phyloP scores from a whole-genome alignment of 1,284 basidiomycete species.

The Mycosarcoma mackinlayi region DNA sequence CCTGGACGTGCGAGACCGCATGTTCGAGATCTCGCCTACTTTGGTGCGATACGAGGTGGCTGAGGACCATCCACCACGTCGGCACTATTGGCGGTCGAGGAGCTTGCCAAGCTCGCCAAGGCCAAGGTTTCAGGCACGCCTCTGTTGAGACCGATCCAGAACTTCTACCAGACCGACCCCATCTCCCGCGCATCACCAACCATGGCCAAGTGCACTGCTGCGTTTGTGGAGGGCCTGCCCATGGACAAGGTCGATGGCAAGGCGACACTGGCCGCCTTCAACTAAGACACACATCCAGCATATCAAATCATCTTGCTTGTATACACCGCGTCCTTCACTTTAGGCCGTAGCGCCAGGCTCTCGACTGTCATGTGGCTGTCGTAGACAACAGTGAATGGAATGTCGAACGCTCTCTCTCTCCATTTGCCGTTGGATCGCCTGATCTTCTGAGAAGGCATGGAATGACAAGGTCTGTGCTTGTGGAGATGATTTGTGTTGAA shows the following conservation, averaged over 20 bases:
- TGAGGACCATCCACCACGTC: slow-evolving; percentile 78
- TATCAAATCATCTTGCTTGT: not conserved
- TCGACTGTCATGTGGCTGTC: too few species aligned
- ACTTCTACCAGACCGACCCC: slow-evolving; percentile 96
- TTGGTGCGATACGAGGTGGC: slow-evolving; percentile 86
- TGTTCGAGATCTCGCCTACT: slow-evolving; percentile 96
- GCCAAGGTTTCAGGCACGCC: slow-evolving; percentile 68
- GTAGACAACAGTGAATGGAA: slow-evolving; percentile 11
- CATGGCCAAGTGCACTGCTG: slow-evolving; percentile 65
- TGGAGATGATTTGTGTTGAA: too few species aligned
- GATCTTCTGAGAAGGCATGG: too few species aligned
- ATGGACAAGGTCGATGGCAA: slow-evolving; percentile 52
- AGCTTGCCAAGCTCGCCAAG: slow-evolving; percentile 50
- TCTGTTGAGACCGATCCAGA: slow-evolving; percentile 84
- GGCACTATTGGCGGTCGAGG: slow-evolving; percentile 55
- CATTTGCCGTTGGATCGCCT: too few species aligned
- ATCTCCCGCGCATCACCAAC: slow-evolving; percentile 71
- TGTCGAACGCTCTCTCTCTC: too few species aligned
- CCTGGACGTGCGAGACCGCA: slow-evolving; percentile 85
- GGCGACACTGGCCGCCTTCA: slow-evolving; percentile 39
- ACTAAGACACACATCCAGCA: slow-evolving; percentile 12
- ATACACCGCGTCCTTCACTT: slow-evolving; percentile 2
- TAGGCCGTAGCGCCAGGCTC: too few species aligned
- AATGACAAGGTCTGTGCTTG: too few species aligned
- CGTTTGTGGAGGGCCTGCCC: slow-evolving; percentile 48